Percentiles rank a stretch among this genome's conserved stretches.
phyloP scores from a whole-genome alignment of 192 early-diverging fungal genomes.

The Gorgonomyces haynaldii region DNA sequence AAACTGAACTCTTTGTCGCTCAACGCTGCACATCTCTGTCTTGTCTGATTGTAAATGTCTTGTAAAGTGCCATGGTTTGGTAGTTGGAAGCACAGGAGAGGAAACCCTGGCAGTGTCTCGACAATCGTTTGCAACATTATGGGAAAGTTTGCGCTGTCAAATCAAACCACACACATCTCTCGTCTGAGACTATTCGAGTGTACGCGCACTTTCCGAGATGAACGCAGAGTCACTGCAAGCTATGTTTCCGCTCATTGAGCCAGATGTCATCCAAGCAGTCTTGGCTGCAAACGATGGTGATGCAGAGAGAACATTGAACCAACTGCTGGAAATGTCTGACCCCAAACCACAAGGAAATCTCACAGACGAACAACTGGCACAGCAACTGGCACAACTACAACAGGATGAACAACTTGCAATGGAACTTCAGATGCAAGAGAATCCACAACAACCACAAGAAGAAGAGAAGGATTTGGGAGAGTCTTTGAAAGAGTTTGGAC shows the following conservation, averaged over 20 bases:
- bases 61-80: constrained; percentile 1
- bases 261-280: constrained; percentile 15
- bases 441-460: background rate
- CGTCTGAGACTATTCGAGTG: background rate
- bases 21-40: background rate
- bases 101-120: background rate
- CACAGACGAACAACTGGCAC: constrained; percentile 9
- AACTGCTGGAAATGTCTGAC: constrained; percentile 15
- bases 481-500: background rate
- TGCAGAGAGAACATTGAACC: constrained; percentile 15
- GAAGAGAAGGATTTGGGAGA: background rate
- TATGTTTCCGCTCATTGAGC: constrained; percentile 20
- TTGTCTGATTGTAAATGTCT: background rate
- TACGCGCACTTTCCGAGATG: constrained; percentile 1
- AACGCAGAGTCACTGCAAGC: constrained; percentile 6
- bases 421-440: constrained; percentile 3
- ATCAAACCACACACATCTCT: background rate
- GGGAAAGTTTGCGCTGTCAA: background rate
- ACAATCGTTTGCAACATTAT: background rate
- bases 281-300: constrained; percentile 13
- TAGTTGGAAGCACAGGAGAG: constrained; percentile 4
- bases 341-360: background rate
- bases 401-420: constrained; percentile 13
- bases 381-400: constrained; percentile 8
- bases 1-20: background rate